Conservation (phyloP, 441 rosid species). For the Jatropha multifida region DNA sequence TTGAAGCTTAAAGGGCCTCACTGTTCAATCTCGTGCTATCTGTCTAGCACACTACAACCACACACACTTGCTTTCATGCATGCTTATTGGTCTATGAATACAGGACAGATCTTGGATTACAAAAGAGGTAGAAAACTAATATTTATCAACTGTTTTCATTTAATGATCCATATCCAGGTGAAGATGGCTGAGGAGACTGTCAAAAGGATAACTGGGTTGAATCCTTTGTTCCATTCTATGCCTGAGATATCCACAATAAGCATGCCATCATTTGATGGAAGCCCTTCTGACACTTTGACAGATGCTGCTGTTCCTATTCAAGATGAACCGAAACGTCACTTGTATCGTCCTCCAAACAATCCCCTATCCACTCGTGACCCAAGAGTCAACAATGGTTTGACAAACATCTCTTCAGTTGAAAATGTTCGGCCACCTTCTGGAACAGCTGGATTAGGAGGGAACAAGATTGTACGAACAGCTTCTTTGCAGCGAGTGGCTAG, state of each 20-base stretch:
- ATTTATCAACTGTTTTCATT: neutral
- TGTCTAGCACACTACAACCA: no score
- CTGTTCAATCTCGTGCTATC: neutral
- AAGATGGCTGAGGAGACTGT: slow-evolving; percentile 95
- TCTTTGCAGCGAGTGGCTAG: slow-evolving; percentile 85
- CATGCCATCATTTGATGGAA: slow-evolving; percentile 42
- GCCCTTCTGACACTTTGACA: slow-evolving; percentile 53
- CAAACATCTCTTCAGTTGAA: slow-evolving; percentile 50
- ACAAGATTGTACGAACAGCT: slow-evolving; percentile 62
- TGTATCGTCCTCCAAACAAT: slow-evolving; percentile 36
- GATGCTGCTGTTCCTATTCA: slow-evolving; percentile 58
- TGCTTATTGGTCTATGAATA: neutral
- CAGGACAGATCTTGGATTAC: neutral
- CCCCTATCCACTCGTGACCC: slow-evolving; percentile 32
- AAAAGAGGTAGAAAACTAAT: slow-evolving; percentile 3
- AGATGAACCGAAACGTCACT: slow-evolving; percentile 41
- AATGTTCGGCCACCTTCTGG: slow-evolving; percentile 32
- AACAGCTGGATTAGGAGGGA: slow-evolving; percentile 26
- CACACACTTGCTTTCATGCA: neutral
- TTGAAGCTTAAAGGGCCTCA: neutral
- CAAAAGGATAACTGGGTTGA: slow-evolving; percentile 81
- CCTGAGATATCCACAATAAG: slow-evolving; percentile 50
- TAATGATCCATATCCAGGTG: slow-evolving; percentile 51
- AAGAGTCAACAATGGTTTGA: slow-evolving; percentile 42
- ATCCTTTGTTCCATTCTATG: slow-evolving; percentile 47